Evolutionary conservation across 139 green algal species (phyloP).

Genomic region (Medakamo hakoo): DNA sequence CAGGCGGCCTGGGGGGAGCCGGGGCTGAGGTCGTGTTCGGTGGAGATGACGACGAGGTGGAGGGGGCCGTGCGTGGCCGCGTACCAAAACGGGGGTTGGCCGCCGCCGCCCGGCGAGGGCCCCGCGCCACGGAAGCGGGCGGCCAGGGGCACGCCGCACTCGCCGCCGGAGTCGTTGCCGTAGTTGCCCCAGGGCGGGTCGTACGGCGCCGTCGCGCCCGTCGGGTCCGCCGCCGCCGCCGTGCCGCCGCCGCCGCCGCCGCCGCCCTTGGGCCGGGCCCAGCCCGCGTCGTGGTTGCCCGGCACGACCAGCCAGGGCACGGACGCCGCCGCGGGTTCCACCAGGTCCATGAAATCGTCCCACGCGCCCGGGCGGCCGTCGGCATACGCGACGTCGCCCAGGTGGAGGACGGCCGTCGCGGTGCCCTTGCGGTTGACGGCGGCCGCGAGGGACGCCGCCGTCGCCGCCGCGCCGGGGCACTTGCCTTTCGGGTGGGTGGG

Average conservation of each 20-base stretch:
- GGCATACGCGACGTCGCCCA: slow-evolving; percentile 47
- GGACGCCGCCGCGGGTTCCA: slow-evolving; percentile 34
- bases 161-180: slow-evolving; percentile 41
- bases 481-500: slow-evolving; percentile 18
- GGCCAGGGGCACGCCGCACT: slow-evolving; percentile 39
- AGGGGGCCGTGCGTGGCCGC: slow-evolving; percentile 48
- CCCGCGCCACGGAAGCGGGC: slow-evolving; percentile 40
- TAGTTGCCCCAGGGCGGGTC: slow-evolving; percentile 45
- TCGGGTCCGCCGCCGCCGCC: slow-evolving; percentile 14
- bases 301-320: slow-evolving; percentile 57
- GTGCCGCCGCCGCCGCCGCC: no score
- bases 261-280: background rate
- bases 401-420: slow-evolving; percentile 38
- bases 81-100: slow-evolving; percentile 70
- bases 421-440: slow-evolving; percentile 11
- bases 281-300: slow-evolving; percentile 65
- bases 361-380: slow-evolving; percentile 39
- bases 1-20: slow-evolving; percentile 47
- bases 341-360: slow-evolving; percentile 55
- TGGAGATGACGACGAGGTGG: slow-evolving; percentile 49
- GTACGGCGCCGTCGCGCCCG: slow-evolving; percentile 20
- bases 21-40: slow-evolving; percentile 50
- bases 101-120: background rate
- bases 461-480: background rate
- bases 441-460: background rate